Evolutionary conservation across 1,284 basidiomycete species (phyloP).

Genomic region (Kwoniella shivajii): DNA sequence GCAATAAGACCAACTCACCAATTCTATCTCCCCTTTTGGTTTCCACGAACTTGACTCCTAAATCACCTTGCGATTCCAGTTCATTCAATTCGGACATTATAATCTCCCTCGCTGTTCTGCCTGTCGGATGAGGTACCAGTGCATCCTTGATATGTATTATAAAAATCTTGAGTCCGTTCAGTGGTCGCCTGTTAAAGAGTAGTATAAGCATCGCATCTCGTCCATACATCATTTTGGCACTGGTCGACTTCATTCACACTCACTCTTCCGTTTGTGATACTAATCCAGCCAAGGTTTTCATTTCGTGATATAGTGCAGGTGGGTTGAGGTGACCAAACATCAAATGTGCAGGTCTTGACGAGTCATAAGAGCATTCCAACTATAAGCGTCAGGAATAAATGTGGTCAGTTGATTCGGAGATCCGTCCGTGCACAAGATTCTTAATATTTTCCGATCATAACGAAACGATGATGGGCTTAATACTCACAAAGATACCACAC

Average conservation of each 20-base stretch:
- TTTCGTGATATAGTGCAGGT: conserved; percentile 43
- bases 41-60: conserved; percentile 46
- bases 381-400: conserved; percentile 11
- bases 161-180: conserved; percentile 43
- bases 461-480: too few species aligned
- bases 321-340: conserved; percentile 53
- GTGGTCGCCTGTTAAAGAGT: conserved; percentile 20
- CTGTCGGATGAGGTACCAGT: conserved; percentile 44
- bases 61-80: conserved; percentile 29
- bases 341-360: conserved; percentile 37
- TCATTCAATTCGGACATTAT: conserved; percentile 39
- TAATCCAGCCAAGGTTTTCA: conserved; percentile 35
- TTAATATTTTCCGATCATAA: too few species aligned
- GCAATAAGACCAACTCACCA: conserved; percentile 29
- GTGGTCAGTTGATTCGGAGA: too few species aligned
- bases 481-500: conserved; percentile 50
- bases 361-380: conserved; percentile 55
- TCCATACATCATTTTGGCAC: background rate
- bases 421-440: too few species aligned
- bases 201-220: background rate
- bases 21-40: conserved; percentile 43
- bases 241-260: background rate
- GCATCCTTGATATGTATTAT: conserved; percentile 53
- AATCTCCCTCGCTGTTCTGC: conserved; percentile 37
- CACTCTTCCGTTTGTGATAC: conserved; percentile 13